Base-by-base conservation (phyloP, 345 rosid genomes). In the Salix udensis region DNA sequence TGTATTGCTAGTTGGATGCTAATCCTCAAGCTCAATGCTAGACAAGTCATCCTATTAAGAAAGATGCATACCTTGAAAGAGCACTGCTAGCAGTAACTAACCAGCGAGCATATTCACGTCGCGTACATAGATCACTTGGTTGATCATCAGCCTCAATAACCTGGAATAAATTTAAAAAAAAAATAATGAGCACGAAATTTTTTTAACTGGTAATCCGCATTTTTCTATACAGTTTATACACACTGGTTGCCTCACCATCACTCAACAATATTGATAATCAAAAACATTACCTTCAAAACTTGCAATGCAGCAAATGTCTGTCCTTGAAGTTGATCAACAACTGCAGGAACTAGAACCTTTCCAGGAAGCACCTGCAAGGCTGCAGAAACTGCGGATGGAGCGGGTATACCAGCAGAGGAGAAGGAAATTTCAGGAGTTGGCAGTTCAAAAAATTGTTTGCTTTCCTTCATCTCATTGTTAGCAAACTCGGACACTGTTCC, bases 31-130 rank as follows among this genome's bases (percentile, higher is more conserved):
- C 77, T 53, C 19, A 66, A 75, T 55, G 65, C 72, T 61, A 73
- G 61, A 58, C 12, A 60, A 81, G 52, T 67, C 60, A 65, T 18
- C 76, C n/a, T 36, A 69, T 72, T 72, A 72, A 60, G 72, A 85
- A 69, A 68, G 78, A 66, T 24, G 24, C 39, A 44, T 85, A 96
- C 99, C 99, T 91, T 68, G 97, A 87, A 79, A 96, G 88, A 68
- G 87, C 87, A 80, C 89, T 84, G 83, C 95, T 93, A 64, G 97
- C 96, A 81, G 91, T 83, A 66, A 96, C 90, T 84, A 96, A 84
- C 99, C 99, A 96, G 71, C 94, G 90, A 70, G 96, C 98, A 82
- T 93, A 96, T 67, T 91, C 98, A 71, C 97, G 93, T 21, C 99
- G 98, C 72, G 94, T 88, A 71, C 98, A 96, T 16, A 96, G 84